Percentiles rank a stretch among this genome's conserved stretches.
Evolutionary conservation across 2,329 filamentous ascomycete genomes (phyloP).

Genomic region (Capronia americana): DNA sequence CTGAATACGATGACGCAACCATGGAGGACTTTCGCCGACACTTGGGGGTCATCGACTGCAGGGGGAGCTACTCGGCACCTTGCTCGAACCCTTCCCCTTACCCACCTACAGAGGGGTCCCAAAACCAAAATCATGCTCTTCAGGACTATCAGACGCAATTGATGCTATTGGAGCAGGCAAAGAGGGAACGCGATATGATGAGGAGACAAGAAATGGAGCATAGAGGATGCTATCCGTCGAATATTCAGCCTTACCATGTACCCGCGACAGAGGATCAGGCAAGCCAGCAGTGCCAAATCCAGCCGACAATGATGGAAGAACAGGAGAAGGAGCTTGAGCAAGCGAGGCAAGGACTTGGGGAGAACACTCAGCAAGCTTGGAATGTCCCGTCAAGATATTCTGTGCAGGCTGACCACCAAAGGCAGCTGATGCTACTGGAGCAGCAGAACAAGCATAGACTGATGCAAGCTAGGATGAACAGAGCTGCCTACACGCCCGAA

Average conservation of each 20-base stretch:
- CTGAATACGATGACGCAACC: conserved; percentile 7
- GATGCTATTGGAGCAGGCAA: conserved; percentile 20
- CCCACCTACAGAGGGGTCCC: neutral
- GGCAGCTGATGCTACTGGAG: conserved; percentile 23
- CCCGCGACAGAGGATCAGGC: neutral
- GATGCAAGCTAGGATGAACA: conserved; percentile 2
- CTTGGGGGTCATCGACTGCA: conserved; percentile 12
- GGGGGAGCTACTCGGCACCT: neutral
- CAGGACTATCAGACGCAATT: conserved; percentile 19
- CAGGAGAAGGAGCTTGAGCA: neutral
- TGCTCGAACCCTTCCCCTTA: neutral
- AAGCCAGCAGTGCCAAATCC: neutral
- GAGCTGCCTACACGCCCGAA: neutral
- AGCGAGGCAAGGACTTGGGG: neutral
- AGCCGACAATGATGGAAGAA: neutral
- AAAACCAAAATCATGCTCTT: neutral
- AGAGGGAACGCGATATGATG: conserved; percentile 4
- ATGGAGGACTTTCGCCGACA: conserved; percentile 5
- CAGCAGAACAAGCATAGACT: conserved; percentile 19
- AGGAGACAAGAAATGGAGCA: neutral
- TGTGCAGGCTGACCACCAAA: conserved; percentile 2
- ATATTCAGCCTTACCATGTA: neutral
- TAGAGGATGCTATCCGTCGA: neutral
- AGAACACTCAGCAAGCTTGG: neutral
- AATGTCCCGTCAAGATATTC: neutral